These are phyloP conservation scores for Cadophora gregata DNA, from an alignment of 2,329 filamentous ascomycete genomes.

Conservation along the genomic window DNA sequence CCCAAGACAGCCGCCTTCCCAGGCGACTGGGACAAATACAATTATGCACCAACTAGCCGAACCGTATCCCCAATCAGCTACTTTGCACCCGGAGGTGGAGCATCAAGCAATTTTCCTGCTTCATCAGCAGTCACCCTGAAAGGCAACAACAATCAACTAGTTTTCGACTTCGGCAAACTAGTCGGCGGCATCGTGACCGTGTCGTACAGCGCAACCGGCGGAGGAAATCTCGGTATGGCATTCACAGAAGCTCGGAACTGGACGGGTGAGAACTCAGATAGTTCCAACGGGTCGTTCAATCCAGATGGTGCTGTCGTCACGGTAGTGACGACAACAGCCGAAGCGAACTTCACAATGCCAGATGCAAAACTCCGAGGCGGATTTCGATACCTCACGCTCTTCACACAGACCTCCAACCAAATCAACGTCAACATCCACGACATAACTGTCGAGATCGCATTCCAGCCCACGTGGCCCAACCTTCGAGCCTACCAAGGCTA, in stretches of 20 bases:
- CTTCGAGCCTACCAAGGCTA: slow-evolving; percentile 59
- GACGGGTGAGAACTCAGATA: slow-evolving; percentile 54
- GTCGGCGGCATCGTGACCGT: slow-evolving; percentile 62
- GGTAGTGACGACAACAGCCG: slow-evolving; percentile 46
- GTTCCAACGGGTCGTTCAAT: slow-evolving; percentile 54
- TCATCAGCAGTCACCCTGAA: slow-evolving; percentile 20
- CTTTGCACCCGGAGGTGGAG: slow-evolving; percentile 43
- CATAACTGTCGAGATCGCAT: slow-evolving; percentile 46
- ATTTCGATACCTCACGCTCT: slow-evolving; percentile 58
- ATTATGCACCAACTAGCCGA: slow-evolving; percentile 59
- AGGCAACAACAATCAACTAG: slow-evolving; percentile 56
- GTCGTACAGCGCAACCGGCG: slow-evolving; percentile 52
- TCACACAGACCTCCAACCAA: slow-evolving; percentile 47
- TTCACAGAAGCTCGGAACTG: slow-evolving; percentile 54
- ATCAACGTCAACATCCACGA: slow-evolving; percentile 43
- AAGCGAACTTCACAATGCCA: slow-evolving; percentile 51
- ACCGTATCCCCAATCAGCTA: slow-evolving; percentile 51
- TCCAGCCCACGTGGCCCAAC: slow-evolving; percentile 51
- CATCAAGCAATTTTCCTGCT: slow-evolving; percentile 43
- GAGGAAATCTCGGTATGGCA: slow-evolving; percentile 51
- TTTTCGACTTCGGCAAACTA: slow-evolving; percentile 65
- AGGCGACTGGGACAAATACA: slow-evolving; percentile 63
- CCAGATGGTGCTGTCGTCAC: slow-evolving; percentile 55
- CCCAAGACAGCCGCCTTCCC: slow-evolving; percentile 54
- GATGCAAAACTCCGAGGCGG: slow-evolving; percentile 54